phyloP scores from a whole-genome alignment of 2,329 filamentous ascomycete genomes.

The Aspergillus awamori region DNA sequence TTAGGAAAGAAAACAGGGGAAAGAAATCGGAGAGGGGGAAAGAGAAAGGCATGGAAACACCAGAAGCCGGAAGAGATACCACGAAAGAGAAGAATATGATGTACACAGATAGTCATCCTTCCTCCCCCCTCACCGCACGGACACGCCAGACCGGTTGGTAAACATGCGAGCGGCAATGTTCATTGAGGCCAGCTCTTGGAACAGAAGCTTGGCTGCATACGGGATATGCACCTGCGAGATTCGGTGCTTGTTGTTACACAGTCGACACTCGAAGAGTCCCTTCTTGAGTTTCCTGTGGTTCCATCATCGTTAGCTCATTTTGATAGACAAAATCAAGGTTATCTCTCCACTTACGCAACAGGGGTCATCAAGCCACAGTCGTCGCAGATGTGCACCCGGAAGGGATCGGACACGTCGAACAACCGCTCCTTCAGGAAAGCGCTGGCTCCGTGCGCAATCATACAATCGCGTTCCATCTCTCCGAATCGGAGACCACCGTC shows the following conservation, averaged over 20 bases:
- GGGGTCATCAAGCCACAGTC: slow-evolving; percentile 99
- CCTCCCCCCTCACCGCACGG: slow-evolving; percentile 39
- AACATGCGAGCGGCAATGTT: slow-evolving; percentile 98
- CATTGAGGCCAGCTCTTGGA: slow-evolving; percentile 98
- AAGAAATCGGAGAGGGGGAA: not conserved
- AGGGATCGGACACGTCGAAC: slow-evolving; percentile 97
- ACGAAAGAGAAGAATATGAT: slow-evolving; percentile 6
- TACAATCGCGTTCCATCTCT: slow-evolving; percentile 99
- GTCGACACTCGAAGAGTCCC: slow-evolving; percentile 92
- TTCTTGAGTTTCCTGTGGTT: slow-evolving; percentile 79
- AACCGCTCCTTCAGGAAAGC: slow-evolving; percentile 96
- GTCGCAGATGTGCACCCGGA: slow-evolving; percentile 97
- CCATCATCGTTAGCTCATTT: slow-evolving; percentile 30
- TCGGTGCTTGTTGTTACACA: slow-evolving; percentile 98
- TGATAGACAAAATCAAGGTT: not conserved
- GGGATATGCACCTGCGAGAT: slow-evolving; percentile 98
- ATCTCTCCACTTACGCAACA: slow-evolving; percentile 76
- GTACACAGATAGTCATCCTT: slow-evolving; percentile 3
- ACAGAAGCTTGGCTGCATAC: slow-evolving; percentile 95
- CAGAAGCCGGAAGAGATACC: slow-evolving; percentile 1
- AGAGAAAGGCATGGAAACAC: not conserved
- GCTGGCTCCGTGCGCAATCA: slow-evolving; percentile 99
- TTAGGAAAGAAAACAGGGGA: slow-evolving; percentile 14
- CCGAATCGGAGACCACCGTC: slow-evolving; percentile 98
- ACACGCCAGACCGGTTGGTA: slow-evolving; percentile 63